Percentiles rank a stretch among this genome's conserved stretches.
These are phyloP conservation scores for Xylaria sp. DNA, from an alignment of 2,329 filamentous ascomycete species.

Conservation along the genomic window DNA sequence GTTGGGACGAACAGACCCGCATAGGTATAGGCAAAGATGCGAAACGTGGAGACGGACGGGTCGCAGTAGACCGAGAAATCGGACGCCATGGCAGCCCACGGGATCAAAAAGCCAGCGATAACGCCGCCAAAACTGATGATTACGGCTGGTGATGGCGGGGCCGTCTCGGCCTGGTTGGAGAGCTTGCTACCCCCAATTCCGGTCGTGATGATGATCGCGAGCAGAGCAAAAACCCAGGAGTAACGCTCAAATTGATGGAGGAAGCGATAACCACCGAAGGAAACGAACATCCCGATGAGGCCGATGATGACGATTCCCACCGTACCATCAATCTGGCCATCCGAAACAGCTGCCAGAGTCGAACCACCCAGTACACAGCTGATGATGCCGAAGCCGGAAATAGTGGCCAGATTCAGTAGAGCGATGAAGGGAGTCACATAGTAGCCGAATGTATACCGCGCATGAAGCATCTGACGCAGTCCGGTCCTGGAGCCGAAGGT, in stretches of 20 bases:
- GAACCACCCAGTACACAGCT: conserved; percentile 66
- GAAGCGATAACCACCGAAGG: conserved; percentile 64
- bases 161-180: conserved; percentile 7
- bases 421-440: conserved; percentile 66
- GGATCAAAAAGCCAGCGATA: conserved; percentile 38
- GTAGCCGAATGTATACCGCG: conserved; percentile 65
- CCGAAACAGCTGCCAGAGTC: conserved; percentile 59
- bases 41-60: conserved; percentile 44
- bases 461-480: conserved; percentile 69
- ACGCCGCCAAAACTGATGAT: conserved; percentile 19
- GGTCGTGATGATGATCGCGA: conserved; percentile 55
- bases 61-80: conserved; percentile 67
- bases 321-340: conserved; percentile 54
- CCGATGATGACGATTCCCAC: conserved; percentile 67
- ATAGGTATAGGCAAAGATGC: conserved; percentile 62
- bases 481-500: conserved; percentile 66
- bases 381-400: conserved; percentile 68
- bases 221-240: conserved; percentile 60
- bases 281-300: conserved; percentile 61
- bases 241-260: conserved; percentile 64
- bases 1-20: conserved; percentile 45
- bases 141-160: background rate
- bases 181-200: conserved; percentile 20
- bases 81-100: conserved; percentile 59
- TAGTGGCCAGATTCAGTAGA: conserved; percentile 65